These are phyloP conservation scores for Fomes fomentarius DNA, from an alignment of 1,284 basidiomycete species.

Conservation along the genomic window DNA sequence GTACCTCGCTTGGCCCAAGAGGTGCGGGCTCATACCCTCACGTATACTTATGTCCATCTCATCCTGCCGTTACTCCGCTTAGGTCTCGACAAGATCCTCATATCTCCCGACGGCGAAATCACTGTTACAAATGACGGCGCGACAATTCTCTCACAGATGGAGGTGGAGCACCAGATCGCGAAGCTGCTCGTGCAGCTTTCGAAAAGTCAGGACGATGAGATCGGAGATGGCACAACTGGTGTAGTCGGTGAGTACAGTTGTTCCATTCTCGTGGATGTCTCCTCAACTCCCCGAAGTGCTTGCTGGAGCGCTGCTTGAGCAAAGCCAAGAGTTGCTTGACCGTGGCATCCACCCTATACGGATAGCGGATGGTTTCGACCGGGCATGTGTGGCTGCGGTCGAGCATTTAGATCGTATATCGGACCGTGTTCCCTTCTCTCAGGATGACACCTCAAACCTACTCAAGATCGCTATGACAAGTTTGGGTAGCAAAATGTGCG, in stretches of 20 bases:
- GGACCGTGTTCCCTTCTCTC: slow-evolving; percentile 88
- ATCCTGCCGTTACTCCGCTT: not conserved
- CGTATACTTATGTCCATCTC: not conserved
- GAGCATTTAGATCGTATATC: slow-evolving; percentile 91
- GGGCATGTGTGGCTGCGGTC: slow-evolving; percentile 89
- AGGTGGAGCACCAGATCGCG: slow-evolving; percentile 98
- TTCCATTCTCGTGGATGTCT: not conserved
- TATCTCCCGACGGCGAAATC: slow-evolving; percentile 98
- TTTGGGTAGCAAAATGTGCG: slow-evolving; percentile 96
- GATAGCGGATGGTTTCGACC: slow-evolving; percentile 98
- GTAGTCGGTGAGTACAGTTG: slow-evolving; percentile 83
- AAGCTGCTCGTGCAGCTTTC: slow-evolving; percentile 97
- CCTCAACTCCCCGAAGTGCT: slow-evolving; percentile 66
- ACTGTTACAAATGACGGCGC: slow-evolving; percentile 99
- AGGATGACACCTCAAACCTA: slow-evolving; percentile 82
- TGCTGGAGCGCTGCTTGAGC: slow-evolving; percentile 93
- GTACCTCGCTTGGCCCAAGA: slow-evolving; percentile 93
- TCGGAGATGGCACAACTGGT: slow-evolving; percentile 98
- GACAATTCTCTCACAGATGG: slow-evolving; percentile 94
- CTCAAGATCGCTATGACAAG: slow-evolving; percentile 96
- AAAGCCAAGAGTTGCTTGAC: slow-evolving; percentile 91
- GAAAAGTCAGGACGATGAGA: slow-evolving; percentile 98
- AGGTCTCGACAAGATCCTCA: slow-evolving; percentile 99
- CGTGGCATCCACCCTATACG: slow-evolving; percentile 98
- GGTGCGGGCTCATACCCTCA: slow-evolving; percentile 47